phyloP scores from a whole-genome alignment of 2,329 filamentous ascomycete species.

The Alternaria gansuensis region DNA sequence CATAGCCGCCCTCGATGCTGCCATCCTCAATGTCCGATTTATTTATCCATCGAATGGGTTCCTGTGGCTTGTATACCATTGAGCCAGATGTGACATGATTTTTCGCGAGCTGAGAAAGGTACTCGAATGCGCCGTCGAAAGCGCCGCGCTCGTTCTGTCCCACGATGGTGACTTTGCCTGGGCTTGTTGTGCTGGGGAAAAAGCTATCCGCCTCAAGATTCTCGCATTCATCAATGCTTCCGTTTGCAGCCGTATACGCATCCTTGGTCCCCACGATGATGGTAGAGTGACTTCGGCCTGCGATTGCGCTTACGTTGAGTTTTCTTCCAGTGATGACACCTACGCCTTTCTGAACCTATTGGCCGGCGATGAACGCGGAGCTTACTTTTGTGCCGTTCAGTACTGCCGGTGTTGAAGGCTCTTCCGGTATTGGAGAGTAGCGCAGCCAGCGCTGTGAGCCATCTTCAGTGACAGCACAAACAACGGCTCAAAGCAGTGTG shows the following conservation, averaged over 20 bases:
- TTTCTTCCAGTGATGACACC: slow-evolving; percentile 64
- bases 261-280: slow-evolving; percentile 62
- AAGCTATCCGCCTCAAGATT: slow-evolving; percentile 67
- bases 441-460: slow-evolving; percentile 71
- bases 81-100: slow-evolving; percentile 62
- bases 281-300: slow-evolving; percentile 37
- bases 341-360: slow-evolving; percentile 68
- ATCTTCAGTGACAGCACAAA: slow-evolving; percentile 60
- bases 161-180: slow-evolving; percentile 64
- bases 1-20: slow-evolving; percentile 74
- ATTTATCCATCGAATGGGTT: slow-evolving; percentile 73
- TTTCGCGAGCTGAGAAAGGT: slow-evolving; percentile 71
- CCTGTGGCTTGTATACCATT: slow-evolving; percentile 65
- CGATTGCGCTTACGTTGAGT: slow-evolving; percentile 48
- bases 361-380: slow-evolving; percentile 67
- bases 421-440: slow-evolving; percentile 64
- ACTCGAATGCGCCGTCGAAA: slow-evolving; percentile 74
- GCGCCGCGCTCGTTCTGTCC: slow-evolving; percentile 73
- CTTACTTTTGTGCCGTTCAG: slow-evolving; percentile 64
- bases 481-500: slow-evolving; percentile 4
- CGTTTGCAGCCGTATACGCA: slow-evolving; percentile 54
- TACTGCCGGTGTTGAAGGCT: slow-evolving; percentile 53
- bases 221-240: slow-evolving; percentile 44
- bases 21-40: slow-evolving; percentile 78
- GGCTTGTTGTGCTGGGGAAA: slow-evolving; percentile 62